phyloP scores from a whole-genome alignment of 148 eudicot species.

The Chenopodium album region DNA sequence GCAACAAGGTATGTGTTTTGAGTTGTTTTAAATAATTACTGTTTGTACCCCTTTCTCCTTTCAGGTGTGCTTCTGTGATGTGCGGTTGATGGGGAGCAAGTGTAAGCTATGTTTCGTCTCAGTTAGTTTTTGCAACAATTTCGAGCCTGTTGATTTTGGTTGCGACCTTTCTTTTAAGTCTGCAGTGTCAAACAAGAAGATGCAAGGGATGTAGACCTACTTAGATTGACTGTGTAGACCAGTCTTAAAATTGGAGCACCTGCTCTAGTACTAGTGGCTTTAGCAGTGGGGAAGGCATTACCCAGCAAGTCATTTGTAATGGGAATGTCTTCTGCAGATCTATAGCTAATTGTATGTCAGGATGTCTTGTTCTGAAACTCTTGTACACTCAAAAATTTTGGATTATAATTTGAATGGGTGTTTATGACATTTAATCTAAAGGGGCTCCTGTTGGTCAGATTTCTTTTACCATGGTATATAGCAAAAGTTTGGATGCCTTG shows the following conservation, averaged over 20 bases:
- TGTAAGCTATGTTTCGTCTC: slow-evolving; percentile 64
- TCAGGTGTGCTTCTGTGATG: slow-evolving; percentile 75
- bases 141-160: slow-evolving; percentile 57
- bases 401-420: slow-evolving; percentile 36
- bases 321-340: slow-evolving; percentile 41
- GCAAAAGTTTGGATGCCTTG: slow-evolving; percentile 21
- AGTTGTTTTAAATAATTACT: slow-evolving; percentile 23
- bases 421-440: slow-evolving; percentile 25
- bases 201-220: slow-evolving; percentile 45
- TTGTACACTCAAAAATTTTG: slow-evolving; percentile 45
- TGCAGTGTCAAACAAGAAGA: slow-evolving; percentile 63
- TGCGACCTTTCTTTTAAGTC: slow-evolving; percentile 52
- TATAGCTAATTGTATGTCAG: slow-evolving; percentile 35
- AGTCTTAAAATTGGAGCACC: slow-evolving; percentile 38
- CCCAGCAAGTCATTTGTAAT: slow-evolving; percentile 41
- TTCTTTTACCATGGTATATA: slow-evolving; percentile 18
- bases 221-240: slow-evolving; percentile 32
- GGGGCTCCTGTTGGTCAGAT: slow-evolving; percentile 27
- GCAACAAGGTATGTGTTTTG: slow-evolving; percentile 79
- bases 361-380: slow-evolving; percentile 29
- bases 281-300: slow-evolving; percentile 40
- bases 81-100: slow-evolving; percentile 73
- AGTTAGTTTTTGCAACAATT: slow-evolving; percentile 57
- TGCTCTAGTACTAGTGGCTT: slow-evolving; percentile 39
- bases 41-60: slow-evolving; percentile 43